phyloP scores from a whole-genome alignment of 345 rosid species.

The Corchorus olitorius region DNA sequence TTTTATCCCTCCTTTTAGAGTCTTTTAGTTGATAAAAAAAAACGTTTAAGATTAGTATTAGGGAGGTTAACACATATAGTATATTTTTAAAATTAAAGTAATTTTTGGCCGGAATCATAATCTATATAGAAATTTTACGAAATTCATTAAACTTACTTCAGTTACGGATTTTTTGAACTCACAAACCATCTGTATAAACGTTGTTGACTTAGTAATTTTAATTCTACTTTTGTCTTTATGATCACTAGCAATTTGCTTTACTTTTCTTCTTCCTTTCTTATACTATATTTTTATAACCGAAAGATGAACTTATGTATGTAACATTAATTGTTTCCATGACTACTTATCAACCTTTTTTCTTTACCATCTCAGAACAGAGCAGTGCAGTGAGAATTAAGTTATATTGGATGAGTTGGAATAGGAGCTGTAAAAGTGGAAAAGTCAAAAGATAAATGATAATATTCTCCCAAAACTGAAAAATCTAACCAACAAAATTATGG shows the following conservation, averaged over 20 bases:
- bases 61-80: too few species aligned
- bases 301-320: too few species aligned
- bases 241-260: background rate
- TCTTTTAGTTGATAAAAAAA: too few species aligned
- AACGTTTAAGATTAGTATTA: too few species aligned
- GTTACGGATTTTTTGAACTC: too few species aligned
- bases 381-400: background rate
- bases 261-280: background rate
- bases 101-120: too few species aligned
- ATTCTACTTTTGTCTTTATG: background rate
- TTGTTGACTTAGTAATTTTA: too few species aligned
- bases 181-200: too few species aligned
- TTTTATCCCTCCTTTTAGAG: too few species aligned
- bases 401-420: background rate
- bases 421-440: slow-evolving; percentile 10
- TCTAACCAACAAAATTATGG: slow-evolving; percentile 22
- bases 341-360: background rate
- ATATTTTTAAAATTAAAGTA: too few species aligned
- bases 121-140: too few species aligned
- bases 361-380: background rate
- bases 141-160: too few species aligned
- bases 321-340: background rate
- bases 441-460: slow-evolving; percentile 12
- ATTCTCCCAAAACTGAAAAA: background rate
- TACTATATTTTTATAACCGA: background rate